These are phyloP conservation scores for Fusarium sp. DNA, from an alignment of 2,329 filamentous ascomycete species.

Conservation along the genomic window DNA sequence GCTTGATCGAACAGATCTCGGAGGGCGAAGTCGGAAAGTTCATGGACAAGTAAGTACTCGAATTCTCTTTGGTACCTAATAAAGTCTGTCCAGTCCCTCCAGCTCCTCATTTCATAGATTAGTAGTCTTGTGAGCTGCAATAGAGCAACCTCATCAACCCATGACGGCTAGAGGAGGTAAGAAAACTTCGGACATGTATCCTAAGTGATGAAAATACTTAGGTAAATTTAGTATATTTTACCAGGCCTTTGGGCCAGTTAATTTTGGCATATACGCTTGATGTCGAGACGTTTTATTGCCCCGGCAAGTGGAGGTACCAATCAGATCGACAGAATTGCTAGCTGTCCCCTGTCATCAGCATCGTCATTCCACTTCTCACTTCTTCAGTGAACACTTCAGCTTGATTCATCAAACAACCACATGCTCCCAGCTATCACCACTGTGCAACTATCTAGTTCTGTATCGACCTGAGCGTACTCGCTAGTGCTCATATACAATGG, in stretches of 20 bases:
- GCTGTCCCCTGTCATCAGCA: conserved; percentile 2
- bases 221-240: not conserved
- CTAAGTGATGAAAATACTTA: not conserved
- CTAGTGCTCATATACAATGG: conserved; percentile 54
- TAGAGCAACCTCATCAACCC: not conserved
- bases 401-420: not conserved
- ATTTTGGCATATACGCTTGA: not conserved
- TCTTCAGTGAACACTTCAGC: not conserved
- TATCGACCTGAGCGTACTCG: not conserved
- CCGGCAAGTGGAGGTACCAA: conserved; percentile 30
- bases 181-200: not conserved
- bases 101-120: not conserved
- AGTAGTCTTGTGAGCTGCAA: not conserved
- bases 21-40: not conserved
- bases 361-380: conserved; percentile 28
- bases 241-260: not conserved
- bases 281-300: not conserved
- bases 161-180: not conserved
- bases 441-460: not conserved
- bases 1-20: not conserved
- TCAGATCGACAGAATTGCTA: conserved; percentile 14
- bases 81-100: not conserved
- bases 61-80: not conserved
- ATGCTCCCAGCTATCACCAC: not conserved
- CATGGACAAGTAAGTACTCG: not conserved